Evolutionary conservation across 768 basidiomycete genomes (phyloP), one percentile per base, ranked within the genome.

Genomic region (Boletus pseudopeckii): DNA sequence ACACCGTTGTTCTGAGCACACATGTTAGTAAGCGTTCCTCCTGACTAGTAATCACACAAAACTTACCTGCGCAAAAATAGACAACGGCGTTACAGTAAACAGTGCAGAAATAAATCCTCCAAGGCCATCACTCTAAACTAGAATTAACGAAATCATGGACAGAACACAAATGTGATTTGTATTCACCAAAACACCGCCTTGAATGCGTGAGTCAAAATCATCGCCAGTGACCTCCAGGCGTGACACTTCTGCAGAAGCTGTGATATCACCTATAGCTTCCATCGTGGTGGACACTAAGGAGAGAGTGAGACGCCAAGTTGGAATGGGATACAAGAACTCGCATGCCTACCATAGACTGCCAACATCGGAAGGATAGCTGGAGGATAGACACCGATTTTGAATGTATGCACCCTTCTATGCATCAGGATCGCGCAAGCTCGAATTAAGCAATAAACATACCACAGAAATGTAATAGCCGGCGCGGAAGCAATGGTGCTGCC

Each of bases 211-310:
- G 67, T 93, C 90, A 67, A 92, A 93, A 48, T 88, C 82, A 9
- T 77, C 76, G 0, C 90, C 92, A 22, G 82, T 78, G 28, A 93
- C 88, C 9, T 76, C 71, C n/a, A 88, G 75, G 10, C 82, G 81
- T 3, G 89, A 92, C 13, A 90, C 88, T 67, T 94, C 92, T 2
- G 86, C 85, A 13, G 86, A 86, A 0, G 90, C 88, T 1, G 90
- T 88, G 59, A 89, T 82, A 60, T 93, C 91, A 4, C 90, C 90
- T 48, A 90, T 92, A 7, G 88, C 85, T 70, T 92, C 91, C 85
- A 92, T 88, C 0, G 85, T 81, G 0, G 83, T 66, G 0, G 88
- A 88, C 7, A 90, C 83, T 87, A 48, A 11, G 15, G 7, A 41
- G 46, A 13, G 7, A 20, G 24, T 48, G 14, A 41, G 26, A 50